Base-by-base conservation (phyloP, 2,329 filamentous ascomycete species). In the Rhinocladiella similis region DNA sequence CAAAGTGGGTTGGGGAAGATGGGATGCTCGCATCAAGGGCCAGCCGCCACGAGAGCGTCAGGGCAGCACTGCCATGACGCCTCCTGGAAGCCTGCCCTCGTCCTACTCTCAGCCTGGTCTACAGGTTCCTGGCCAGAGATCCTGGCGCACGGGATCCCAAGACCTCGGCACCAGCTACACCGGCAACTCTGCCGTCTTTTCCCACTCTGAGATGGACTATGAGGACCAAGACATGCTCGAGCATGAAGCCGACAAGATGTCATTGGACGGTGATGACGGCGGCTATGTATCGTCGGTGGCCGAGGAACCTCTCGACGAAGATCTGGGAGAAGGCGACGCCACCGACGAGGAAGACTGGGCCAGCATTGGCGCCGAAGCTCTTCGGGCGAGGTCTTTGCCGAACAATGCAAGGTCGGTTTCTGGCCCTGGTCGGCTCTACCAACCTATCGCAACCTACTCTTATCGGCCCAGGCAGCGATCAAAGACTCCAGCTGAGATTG, bases 341-440 rank as follows among this genome's bases (percentile, higher is more conserved):
- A 97, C 94, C 20, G 94, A 97, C 70, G 91, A 97, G 70, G 93
- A 97, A 73, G 92, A 97, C 74, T 97, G 93, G 92, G 90, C 89
- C 46, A 85, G 89, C 50, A 88, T 96, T 60, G 93, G 91, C 53
- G 90, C 92, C 27, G 91, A 89, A 53, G 90, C 90, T 63, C 82
- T 97, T 65, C 86, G 92, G 75, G 86, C 80, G 73, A 83, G 75
- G 76, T 85, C 72, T 68, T 76, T 76, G 66, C 72, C 69, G 67
- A 72, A 64, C 70, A 78, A 48, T 43, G 60, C 43, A n/a, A 51
- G 58, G 29, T 56, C 56, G 25, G 47, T 71, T 73, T 78, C 69
- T 54, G 71, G 70, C 33, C 74, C 75, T 50, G 73, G 72, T 53
- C 70, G 75, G 56, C 63, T 74, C 45, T 67, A 70, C 58, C 68